Evolutionary conservation across 2,329 filamentous ascomycete genomes (phyloP), one percentile per base, ranked within the genome.

Genomic region (Aspergillus hiratsukae): DNA sequence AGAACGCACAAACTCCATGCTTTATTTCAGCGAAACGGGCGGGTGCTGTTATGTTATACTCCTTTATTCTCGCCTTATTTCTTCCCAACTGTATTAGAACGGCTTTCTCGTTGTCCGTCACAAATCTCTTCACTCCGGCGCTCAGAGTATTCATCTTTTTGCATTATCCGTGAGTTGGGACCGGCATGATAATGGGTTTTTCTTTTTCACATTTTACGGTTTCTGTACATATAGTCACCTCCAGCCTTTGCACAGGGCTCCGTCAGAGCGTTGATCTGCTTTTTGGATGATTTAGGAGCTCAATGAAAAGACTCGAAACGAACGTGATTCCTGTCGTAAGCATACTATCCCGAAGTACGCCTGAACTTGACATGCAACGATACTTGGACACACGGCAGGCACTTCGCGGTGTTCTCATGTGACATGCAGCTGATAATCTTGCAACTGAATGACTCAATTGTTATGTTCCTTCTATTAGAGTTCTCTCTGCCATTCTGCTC

Each of bases 71-170:
- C 54, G 59, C 65, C 64, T 66, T 64, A 56, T 61, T 64, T 67
- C 64, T 63, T 58, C 65, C 58, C 63, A 64, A 60, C 66, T 74
- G 69, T 72, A 72, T 75, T 72, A 74, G 69, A 74, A 72, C 66
- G 61, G 64, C 65, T 69, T 66, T 61, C 58, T 56, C 60, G 54
- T 58, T 59, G 48, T 63, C 62, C 56, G 51, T 57, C 62, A 63
- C 61, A 63, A 64, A 66, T 71, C 66, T 75, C 74, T 70, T 75
- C 73, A 72, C 74, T 76, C 74, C 67, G 74, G 74, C 74, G 74
- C 72, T 72, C 65, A 66, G 68, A 72, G 68, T 67, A 72, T 74
- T 14, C 64, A 61, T 61, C 66, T 64, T 68, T 67, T 71, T 66
- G 72, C 73, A 75, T 75, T 71, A 64, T 70, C 68, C 67, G 69